A percentile compares a stretch with the other conserved stretches of the same genome.
These are phyloP conservation scores for Nothophaeocryptopus gaeumannii DNA, from an alignment of 2,329 filamentous ascomycete genomes.

Conservation along the genomic window DNA sequence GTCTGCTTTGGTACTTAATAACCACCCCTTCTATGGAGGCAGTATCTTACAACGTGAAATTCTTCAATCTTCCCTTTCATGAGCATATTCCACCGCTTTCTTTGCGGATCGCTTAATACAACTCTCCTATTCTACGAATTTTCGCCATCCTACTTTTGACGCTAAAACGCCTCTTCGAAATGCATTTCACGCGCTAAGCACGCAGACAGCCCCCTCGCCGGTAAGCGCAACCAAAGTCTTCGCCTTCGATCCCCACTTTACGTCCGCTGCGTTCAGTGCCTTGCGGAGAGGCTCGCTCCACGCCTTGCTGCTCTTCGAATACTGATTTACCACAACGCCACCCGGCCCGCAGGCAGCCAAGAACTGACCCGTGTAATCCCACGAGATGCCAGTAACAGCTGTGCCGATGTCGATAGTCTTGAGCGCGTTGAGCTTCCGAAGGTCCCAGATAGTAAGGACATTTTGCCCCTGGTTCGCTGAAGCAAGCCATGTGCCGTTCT, in stretches of 20 bases:
- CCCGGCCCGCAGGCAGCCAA: constrained; percentile 76
- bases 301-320: constrained; percentile 77
- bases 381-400: constrained; percentile 71
- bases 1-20: too few species aligned
- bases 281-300: constrained; percentile 85
- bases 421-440: constrained; percentile 77
- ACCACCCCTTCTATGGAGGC: too few species aligned
- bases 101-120: not conserved
- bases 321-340: constrained; percentile 84
- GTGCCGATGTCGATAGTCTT: constrained; percentile 85
- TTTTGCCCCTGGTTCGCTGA: constrained; percentile 74
- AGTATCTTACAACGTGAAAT: too few species aligned
- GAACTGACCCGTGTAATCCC: constrained; percentile 96
- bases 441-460: constrained; percentile 81
- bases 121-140: not conserved
- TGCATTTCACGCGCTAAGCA: constrained; percentile 50
- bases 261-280: constrained; percentile 67
- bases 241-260: constrained; percentile 75
- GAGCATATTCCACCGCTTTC: not conserved
- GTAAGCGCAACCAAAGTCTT: constrained; percentile 73
- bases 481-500: constrained; percentile 96
- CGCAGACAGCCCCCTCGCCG: constrained; percentile 69
- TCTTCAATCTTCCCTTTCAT: not conserved
- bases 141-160: not conserved
- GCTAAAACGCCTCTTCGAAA: constrained; percentile 5